phyloP scores from a whole-genome alignment of 2,329 filamentous ascomycete species.

The Pseudogymnoascus sp. region DNA sequence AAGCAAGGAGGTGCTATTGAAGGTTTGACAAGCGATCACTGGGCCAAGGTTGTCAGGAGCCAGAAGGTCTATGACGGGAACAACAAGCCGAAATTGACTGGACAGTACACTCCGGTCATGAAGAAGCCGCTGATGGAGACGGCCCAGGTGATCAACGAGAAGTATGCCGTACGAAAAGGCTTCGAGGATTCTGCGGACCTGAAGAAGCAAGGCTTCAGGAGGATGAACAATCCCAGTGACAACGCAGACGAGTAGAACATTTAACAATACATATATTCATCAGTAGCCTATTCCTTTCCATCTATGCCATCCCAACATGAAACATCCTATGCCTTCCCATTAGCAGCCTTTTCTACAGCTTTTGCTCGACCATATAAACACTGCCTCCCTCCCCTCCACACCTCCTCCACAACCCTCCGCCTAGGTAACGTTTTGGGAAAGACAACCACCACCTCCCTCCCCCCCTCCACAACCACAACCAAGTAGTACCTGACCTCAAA shows the following conservation, averaged over 20 bases:
- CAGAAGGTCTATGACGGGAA: conserved; percentile 47
- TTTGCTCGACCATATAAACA: conserved; percentile 63
- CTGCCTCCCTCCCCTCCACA: conserved; percentile 78
- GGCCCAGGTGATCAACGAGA: conserved; percentile 50
- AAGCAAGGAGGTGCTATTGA: conserved; percentile 29
- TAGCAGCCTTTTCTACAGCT: conserved; percentile 13
- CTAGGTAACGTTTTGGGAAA: conserved; percentile 76
- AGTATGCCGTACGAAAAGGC: conserved; percentile 54
- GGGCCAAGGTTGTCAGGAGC: conserved; percentile 31
- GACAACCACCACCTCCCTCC: conserved; percentile 85
- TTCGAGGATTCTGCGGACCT: conserved; percentile 44
- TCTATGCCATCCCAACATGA: conserved; percentile 10
- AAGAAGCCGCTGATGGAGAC: conserved; percentile 41
- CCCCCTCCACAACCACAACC: conserved; percentile 80
- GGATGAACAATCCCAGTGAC: conserved; percentile 20
- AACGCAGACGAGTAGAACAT: conserved; percentile 26
- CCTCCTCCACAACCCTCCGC: conserved; percentile 68
- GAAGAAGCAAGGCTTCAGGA: conserved; percentile 26
- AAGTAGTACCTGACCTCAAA: conserved; percentile 89
- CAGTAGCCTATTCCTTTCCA: conserved; percentile 7
- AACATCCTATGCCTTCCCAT: conserved; percentile 22
- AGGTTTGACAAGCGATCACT: conserved; percentile 16
- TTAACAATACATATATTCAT: conserved; percentile 4
- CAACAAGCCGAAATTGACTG: conserved; percentile 41
- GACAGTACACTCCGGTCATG: conserved; percentile 49